phyloP scores from a whole-genome alignment of 1,284 basidiomycete species.

The Tilletia setariae region DNA sequence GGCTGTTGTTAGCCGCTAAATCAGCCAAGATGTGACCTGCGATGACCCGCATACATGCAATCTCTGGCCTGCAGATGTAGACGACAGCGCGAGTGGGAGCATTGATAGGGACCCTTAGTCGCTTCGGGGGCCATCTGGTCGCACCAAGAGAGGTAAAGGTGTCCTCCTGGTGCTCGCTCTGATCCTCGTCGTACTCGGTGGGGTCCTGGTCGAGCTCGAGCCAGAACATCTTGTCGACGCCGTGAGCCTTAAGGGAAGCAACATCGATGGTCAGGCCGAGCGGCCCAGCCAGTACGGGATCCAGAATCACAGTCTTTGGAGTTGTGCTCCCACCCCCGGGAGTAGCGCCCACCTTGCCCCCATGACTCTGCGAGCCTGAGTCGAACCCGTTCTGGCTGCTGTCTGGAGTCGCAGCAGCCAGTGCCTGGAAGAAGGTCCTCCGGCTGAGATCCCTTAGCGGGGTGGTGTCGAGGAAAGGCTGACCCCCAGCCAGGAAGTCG shows the following conservation, averaged over 20 bases:
- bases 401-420: slow-evolving; percentile 2
- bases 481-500: not conserved
- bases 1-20: slow-evolving; percentile 28
- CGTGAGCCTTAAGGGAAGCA: slow-evolving; percentile 88
- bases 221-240: slow-evolving; percentile 99
- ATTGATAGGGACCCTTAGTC: slow-evolving; percentile 51
- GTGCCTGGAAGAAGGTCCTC: slow-evolving; percentile 12
- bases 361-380: too few relatives aligned
- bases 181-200: slow-evolving; percentile 11
- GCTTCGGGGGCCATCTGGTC: slow-evolving; percentile 9
- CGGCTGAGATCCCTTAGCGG: slow-evolving; percentile 3
- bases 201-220: slow-evolving; percentile 63
- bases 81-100: slow-evolving; percentile 84
- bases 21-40: slow-evolving; percentile 74
- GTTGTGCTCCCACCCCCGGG: not conserved
- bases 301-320: slow-evolving; percentile 88
- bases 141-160: not conserved
- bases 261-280: slow-evolving; percentile 90
- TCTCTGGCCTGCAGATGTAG: slow-evolving; percentile 85
- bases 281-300: slow-evolving; percentile 81
- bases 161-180: not conserved
- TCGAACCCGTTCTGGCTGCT: not conserved
- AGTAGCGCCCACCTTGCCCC: too few relatives aligned
- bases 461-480: slow-evolving; percentile 8
- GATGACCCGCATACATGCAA: slow-evolving; percentile 80